A percentile compares a stretch with the other conserved stretches of the same genome.
phyloP scores from a whole-genome alignment of 371 early-diverging fungal genomes.

The Dichotomocladium elegans region DNA sequence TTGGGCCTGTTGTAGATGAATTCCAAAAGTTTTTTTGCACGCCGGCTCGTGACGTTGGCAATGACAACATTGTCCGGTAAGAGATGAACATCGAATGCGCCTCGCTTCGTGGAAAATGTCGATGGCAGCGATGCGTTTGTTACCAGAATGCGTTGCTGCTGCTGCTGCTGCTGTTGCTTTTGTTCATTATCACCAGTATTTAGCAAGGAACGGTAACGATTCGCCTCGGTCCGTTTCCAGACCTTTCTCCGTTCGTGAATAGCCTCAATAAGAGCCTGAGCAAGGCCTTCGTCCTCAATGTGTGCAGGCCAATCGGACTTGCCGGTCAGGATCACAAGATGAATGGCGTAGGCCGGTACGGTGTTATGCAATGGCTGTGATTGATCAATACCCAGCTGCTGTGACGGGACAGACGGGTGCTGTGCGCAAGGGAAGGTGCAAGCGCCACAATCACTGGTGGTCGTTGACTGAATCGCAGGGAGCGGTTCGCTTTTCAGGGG shows the following conservation, averaged over 20 bases:
- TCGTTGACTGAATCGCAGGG: conserved; percentile 15
- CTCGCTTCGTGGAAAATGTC: conserved; percentile 14
- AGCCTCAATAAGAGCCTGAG: conserved; percentile 17
- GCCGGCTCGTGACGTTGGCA: conserved; percentile 27
- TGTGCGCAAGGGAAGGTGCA: conserved; percentile 28
- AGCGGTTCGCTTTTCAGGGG: conserved; percentile 20
- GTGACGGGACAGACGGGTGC: conserved; percentile 24
- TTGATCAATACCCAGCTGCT: conserved; percentile 28
- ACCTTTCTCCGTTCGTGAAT: conserved; percentile 11
- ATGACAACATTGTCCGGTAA: conserved; percentile 38
- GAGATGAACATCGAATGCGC: conserved; percentile 20
- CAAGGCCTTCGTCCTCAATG: conserved; percentile 38
- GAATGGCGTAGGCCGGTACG: conserved; percentile 32
- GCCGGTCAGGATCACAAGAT: conserved; percentile 31
- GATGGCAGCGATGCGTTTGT: conserved; percentile 28
- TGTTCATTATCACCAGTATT: background rate
- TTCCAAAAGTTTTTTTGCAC: conserved; percentile 22
- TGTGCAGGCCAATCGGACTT: conserved; percentile 33
- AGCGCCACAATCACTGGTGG: conserved; percentile 14
- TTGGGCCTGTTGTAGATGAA: conserved; percentile 29
- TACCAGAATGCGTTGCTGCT: conserved; percentile 21
- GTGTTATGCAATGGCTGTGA: conserved; percentile 30
- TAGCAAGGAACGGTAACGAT: conserved; percentile 15
- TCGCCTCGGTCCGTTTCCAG: conserved; percentile 5
- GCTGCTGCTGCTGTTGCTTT: background rate